Conservation (phyloP, 2,329 filamentous ascomycete species). For the Phaeosphaeriaceae sp. region DNA sequence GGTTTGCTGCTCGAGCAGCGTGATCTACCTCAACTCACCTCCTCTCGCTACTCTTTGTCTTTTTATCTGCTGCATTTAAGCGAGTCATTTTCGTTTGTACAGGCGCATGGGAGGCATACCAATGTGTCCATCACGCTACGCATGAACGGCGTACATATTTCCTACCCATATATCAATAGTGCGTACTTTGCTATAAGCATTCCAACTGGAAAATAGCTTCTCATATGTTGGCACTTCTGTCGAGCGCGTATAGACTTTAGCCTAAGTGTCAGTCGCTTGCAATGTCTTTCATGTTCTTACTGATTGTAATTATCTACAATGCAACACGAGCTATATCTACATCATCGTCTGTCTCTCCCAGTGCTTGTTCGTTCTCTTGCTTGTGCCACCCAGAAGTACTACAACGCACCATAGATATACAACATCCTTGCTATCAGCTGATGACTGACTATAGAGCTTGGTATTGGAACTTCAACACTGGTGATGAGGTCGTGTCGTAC, state of each 20-base stretch:
- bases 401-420: too few species aligned
- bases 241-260: not conserved
- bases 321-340: not conserved
- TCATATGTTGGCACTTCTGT: not conserved
- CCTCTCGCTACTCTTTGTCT: slow-evolving; percentile 9
- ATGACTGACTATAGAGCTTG: too few species aligned
- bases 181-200: not conserved
- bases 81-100: slow-evolving; percentile 22
- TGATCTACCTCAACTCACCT: too few species aligned
- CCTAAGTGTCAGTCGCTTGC: not conserved
- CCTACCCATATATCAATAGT: not conserved
- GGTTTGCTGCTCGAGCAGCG: slow-evolving; percentile 21
- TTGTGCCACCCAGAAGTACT: too few species aligned
- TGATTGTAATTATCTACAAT: not conserved
- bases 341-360: not conserved
- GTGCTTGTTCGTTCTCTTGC: too few species aligned
- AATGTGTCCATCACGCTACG: not conserved
- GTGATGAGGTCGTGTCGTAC: not conserved
- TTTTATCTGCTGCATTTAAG: slow-evolving; percentile 37
- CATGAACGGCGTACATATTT: slow-evolving; percentile 1
- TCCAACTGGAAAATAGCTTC: not conserved
- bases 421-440: too few species aligned
- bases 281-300: not conserved
- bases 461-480: too few species aligned
- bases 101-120: slow-evolving; percentile 14